A percentile compares a stretch with the other conserved stretches of the same genome.
phyloP scores from a whole-genome alignment of 495 filamentous ascomycete genomes.

The Stereocaulon alpinum region DNA sequence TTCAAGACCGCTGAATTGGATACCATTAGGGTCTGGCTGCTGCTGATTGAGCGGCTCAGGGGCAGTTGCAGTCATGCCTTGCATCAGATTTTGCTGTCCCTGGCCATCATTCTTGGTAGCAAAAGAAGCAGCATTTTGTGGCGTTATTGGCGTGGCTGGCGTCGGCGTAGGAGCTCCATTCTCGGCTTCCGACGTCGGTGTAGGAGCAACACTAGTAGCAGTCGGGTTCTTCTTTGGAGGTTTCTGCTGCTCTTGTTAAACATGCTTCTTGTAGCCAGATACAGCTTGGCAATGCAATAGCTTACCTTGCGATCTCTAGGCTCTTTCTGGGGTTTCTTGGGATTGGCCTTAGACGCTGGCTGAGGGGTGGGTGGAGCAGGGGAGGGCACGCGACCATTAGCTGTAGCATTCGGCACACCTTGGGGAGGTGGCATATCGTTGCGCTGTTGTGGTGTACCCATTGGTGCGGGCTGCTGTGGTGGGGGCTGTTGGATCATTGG shows the following conservation, averaged over 20 bases:
- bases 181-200: constrained; percentile 65
- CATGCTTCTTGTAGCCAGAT: not conserved
- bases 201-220: constrained; percentile 50
- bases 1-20: constrained; percentile 25
- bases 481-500: constrained; percentile 54
- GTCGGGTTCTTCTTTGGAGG: constrained; percentile 60
- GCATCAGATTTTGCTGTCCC: constrained; percentile 39
- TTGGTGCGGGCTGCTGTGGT: constrained; percentile 49
- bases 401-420: constrained; percentile 53
- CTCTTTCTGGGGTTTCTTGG: constrained; percentile 80
- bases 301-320: constrained; percentile 71
- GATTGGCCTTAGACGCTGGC: constrained; percentile 63
- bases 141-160: constrained; percentile 76
- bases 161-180: constrained; percentile 63
- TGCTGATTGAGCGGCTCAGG: constrained; percentile 35
- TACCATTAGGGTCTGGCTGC: constrained; percentile 34
- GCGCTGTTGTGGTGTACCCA: constrained; percentile 68
- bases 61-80: constrained; percentile 30
- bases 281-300: constrained; percentile 8
- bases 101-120: constrained; percentile 41
- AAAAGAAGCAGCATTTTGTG: constrained; percentile 58
- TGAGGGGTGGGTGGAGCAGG: constrained; percentile 81
- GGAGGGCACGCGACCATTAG: constrained; percentile 61
- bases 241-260: constrained; percentile 32
- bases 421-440: constrained; percentile 81